A percentile compares a stretch with the other conserved stretches of the same genome.
Evolutionary conservation across 352 stramenopile species (phyloP).

Genomic region (Globisporangium viniferum): DNA sequence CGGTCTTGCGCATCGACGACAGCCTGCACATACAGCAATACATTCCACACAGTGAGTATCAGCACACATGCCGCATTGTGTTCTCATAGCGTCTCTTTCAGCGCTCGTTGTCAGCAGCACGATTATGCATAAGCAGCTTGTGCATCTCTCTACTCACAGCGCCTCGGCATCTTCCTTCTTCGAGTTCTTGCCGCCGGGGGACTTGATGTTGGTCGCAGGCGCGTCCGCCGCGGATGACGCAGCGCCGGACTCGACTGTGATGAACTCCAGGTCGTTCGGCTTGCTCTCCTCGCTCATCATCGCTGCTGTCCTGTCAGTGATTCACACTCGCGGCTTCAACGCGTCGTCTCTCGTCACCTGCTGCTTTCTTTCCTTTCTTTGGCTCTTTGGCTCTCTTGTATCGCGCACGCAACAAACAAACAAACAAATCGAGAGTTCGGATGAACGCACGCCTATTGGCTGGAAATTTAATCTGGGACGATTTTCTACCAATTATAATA

Average conservation of each 20-base stretch:
- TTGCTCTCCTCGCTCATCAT: conserved; percentile 74
- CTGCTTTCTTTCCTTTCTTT: background rate
- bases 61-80: too few species aligned
- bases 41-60: background rate
- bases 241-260: conserved; percentile 46
- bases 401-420: background rate
- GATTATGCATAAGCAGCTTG: background rate
- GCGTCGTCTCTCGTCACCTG: background rate
- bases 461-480: background rate
- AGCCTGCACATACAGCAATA: conserved; percentile 32
- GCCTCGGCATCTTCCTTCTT: conserved; percentile 49
- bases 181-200: conserved; percentile 5
- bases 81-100: background rate
- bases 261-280: conserved; percentile 74
- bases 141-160: conserved; percentile 37
- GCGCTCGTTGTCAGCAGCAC: background rate
- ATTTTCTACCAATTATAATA: conserved; percentile 18
- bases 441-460: conserved; percentile 3
- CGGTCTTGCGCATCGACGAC: conserved; percentile 62
- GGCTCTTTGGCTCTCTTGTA: background rate
- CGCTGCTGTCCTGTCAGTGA: background rate
- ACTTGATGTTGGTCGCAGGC: conserved; percentile 19
- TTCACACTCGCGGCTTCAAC: background rate
- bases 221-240: conserved; percentile 8
- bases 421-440: background rate